Conservation (phyloP, 306 rosid genomes). For the Echinosophora koreensis region DNA sequence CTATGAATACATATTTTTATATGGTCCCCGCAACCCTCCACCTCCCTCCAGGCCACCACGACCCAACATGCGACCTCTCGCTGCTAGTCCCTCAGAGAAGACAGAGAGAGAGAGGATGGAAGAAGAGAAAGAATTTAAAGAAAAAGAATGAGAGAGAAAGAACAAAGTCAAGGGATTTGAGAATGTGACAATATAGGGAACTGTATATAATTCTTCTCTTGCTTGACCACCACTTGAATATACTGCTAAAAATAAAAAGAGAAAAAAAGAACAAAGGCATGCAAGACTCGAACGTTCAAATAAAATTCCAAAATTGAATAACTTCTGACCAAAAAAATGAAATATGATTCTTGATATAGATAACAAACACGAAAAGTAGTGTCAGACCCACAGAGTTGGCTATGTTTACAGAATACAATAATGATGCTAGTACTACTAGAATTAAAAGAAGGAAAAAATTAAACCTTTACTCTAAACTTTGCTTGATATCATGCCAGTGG, state of each 20-base stretch:
- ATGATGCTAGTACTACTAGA: slow-evolving; percentile 16
- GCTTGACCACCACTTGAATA: neutral
- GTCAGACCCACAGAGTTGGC: neutral
- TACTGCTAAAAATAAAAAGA: neutral
- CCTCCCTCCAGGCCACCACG: too few relatives aligned
- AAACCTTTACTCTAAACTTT: neutral
- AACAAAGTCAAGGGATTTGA: neutral
- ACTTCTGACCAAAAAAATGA: neutral
- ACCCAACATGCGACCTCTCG: too few relatives aligned
- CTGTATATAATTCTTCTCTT: neutral
- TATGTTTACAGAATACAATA: slow-evolving; percentile 7
- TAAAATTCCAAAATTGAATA: neutral
- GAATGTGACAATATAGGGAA: neutral
- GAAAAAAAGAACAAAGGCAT: neutral
- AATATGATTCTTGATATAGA: neutral
- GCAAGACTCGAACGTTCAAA: neutral
- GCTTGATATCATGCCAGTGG: neutral
- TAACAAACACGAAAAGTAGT: neutral
- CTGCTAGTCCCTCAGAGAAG: too few relatives aligned
- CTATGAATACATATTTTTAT: too few relatives aligned
- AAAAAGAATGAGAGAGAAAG: too few relatives aligned
- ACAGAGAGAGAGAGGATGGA: too few relatives aligned
- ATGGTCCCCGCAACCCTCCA: too few relatives aligned
- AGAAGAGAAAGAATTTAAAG: too few relatives aligned
- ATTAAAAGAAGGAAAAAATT: neutral